Percentiles rank a stretch among this genome's conserved stretches.
phyloP scores from a whole-genome alignment of 176 grass and related monocot species.

The Raddia guianensis region DNA sequence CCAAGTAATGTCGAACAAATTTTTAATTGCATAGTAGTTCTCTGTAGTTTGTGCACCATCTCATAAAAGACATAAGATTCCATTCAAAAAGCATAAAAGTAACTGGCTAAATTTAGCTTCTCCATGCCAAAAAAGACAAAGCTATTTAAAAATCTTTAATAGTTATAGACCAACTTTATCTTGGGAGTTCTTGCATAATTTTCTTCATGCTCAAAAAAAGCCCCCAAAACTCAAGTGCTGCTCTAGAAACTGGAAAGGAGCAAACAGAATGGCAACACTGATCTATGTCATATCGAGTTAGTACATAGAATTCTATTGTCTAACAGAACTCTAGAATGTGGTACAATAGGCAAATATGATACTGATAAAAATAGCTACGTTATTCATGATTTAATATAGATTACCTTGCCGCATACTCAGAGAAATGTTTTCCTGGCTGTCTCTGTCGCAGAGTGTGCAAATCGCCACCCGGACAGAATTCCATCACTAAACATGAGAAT shows the following conservation, averaged over 20 bases:
- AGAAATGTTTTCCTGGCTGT: slow-evolving; percentile 83
- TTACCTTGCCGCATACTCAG: slow-evolving; percentile 88
- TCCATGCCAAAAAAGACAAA: neutral
- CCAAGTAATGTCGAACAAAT: slow-evolving; percentile 5
- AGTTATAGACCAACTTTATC: neutral
- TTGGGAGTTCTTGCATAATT: neutral
- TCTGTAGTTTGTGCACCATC: neutral
- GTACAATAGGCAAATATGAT: neutral
- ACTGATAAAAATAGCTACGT: neutral
- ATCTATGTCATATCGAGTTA: neutral
- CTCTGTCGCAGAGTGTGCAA: slow-evolving; percentile 87
- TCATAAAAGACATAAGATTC: neutral
- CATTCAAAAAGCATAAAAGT: neutral
- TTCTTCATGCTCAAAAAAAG: slow-evolving; percentile 1
- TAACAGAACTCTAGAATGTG: slow-evolving; percentile 16
- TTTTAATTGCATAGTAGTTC: slow-evolving; percentile 4
- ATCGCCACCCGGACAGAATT: slow-evolving; percentile 94
- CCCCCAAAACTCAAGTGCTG: neutral
- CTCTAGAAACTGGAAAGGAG: slow-evolving; percentile 1
- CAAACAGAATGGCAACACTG: slow-evolving; percentile 1
- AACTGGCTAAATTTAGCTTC: slow-evolving; percentile 17
- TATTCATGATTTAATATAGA: slow-evolving; percentile 18
- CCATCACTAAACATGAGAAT: slow-evolving; percentile 95
- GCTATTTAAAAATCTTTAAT: neutral
- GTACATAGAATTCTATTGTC: neutral